Conservation (phyloP, 2,329 filamentous ascomycete species). For the Hawksworthiomyces lignivorus region DNA sequence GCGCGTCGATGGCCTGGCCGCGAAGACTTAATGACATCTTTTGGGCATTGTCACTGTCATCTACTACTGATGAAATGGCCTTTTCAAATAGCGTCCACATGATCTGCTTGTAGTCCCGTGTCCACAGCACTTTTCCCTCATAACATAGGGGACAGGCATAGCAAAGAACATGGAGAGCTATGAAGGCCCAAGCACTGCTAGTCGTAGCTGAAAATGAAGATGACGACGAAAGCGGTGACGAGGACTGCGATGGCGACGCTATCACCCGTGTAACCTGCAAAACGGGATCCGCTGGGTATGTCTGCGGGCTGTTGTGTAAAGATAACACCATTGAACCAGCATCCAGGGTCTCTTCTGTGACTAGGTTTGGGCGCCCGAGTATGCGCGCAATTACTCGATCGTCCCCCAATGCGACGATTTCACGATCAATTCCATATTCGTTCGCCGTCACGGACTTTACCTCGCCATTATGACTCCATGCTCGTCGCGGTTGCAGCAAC, state of each 20-base stretch:
- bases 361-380: not conserved
- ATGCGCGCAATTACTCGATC: constrained; percentile 15
- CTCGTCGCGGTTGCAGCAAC: constrained; percentile 15
- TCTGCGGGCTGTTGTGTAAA: not conserved
- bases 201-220: not conserved
- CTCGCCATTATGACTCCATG: constrained; percentile 21
- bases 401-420: constrained; percentile 15
- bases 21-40: constrained; percentile 5
- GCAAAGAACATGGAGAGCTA: constrained; percentile 20
- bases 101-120: constrained; percentile 2
- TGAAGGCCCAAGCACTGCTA: constrained; percentile 14
- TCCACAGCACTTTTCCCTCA: constrained; percentile 26
- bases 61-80: constrained; percentile 7
- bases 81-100: constrained; percentile 22
- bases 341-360: not conserved
- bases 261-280: constrained; percentile 11
- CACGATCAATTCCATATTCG: constrained; percentile 18
- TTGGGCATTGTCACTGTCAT: constrained; percentile 4
- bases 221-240: too few species aligned
- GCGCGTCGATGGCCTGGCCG: constrained; percentile 19
- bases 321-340: not conserved
- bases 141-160: constrained; percentile 25
- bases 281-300: not conserved
- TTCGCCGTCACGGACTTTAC: constrained; percentile 17
- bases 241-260: too few species aligned